Conservation (phyloP, 1,284 basidiomycete genomes). For the Coriolopsis trogii region DNA sequence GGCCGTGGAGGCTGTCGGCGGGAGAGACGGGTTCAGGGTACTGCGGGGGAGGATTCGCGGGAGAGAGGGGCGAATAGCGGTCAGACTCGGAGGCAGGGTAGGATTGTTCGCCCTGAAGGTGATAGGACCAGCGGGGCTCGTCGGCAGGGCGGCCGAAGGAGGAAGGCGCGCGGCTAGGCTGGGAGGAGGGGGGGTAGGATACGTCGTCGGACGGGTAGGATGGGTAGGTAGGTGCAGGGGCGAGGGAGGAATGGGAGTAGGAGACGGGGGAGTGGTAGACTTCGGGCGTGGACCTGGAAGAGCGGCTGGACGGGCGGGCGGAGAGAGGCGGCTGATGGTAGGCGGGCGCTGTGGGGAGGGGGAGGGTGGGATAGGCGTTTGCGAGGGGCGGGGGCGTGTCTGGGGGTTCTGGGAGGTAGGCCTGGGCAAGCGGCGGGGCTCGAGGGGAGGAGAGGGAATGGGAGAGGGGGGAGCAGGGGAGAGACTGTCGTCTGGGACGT, state of each 20-base stretch:
- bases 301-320: constrained; percentile 18
- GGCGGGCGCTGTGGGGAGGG: constrained; percentile 20
- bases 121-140: constrained; percentile 20
- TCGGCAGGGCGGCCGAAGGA: constrained; percentile 10
- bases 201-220: constrained; percentile 14
- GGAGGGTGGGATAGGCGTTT: constrained; percentile 18
- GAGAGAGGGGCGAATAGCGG: constrained; percentile 20
- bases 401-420: constrained; percentile 29
- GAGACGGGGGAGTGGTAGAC: constrained; percentile 18
- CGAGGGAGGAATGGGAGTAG: constrained; percentile 15
- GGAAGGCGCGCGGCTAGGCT: constrained; percentile 16
- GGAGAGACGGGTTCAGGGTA: constrained; percentile 20
- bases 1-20: constrained; percentile 10
- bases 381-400: constrained; percentile 35
- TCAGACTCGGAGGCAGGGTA: constrained; percentile 19
- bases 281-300: constrained; percentile 30
- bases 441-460: constrained; percentile 25
- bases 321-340: constrained; percentile 14
- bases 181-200: constrained; percentile 17
- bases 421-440: constrained; percentile 24
- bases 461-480: constrained; percentile 21
- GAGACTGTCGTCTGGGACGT: constrained; percentile 4
- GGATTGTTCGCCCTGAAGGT: constrained; percentile 13
- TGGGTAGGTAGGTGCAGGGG: constrained; percentile 1
- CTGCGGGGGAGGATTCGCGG: constrained; percentile 7